These are phyloP conservation scores for Mollisia scopiformis DNA, from an alignment of 2,329 filamentous ascomycete genomes.

Conservation along the genomic window DNA sequence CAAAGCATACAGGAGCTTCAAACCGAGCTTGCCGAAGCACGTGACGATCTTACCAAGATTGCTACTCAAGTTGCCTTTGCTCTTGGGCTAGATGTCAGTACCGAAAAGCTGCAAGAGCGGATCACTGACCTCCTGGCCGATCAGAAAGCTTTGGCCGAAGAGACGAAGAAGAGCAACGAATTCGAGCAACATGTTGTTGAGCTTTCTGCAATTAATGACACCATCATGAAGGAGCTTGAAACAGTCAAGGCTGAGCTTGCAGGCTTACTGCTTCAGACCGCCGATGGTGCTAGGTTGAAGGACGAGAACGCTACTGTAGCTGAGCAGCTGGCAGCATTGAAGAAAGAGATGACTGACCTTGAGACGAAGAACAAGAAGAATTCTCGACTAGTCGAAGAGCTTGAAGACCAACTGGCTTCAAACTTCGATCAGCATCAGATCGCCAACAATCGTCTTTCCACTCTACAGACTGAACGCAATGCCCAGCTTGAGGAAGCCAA, in stretches of 20 bases:
- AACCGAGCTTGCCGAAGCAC: slow-evolving; percentile 65
- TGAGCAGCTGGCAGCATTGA: slow-evolving; percentile 63
- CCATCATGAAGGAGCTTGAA: slow-evolving; percentile 64
- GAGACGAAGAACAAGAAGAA: slow-evolving; percentile 83
- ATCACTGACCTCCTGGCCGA: slow-evolving; percentile 60
- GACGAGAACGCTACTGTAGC: slow-evolving; percentile 50
- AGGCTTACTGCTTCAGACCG: slow-evolving; percentile 50
- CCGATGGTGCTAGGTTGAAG: slow-evolving; percentile 49
- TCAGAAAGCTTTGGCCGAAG: slow-evolving; percentile 60
- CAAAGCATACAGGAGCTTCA: slow-evolving; percentile 59
- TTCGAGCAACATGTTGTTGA: slow-evolving; percentile 59
- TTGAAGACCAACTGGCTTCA: slow-evolving; percentile 93
- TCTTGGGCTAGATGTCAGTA: slow-evolving; percentile 63
- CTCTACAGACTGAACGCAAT: slow-evolving; percentile 74
- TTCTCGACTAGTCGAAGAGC: slow-evolving; percentile 86
- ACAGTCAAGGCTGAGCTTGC: slow-evolving; percentile 57
- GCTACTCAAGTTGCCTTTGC: slow-evolving; percentile 65
- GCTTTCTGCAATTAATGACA: slow-evolving; percentile 60
- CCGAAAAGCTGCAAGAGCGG: slow-evolving; percentile 68
- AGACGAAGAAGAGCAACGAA: slow-evolving; percentile 61
- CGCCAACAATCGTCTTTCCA: slow-evolving; percentile 83
- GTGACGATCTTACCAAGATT: slow-evolving; percentile 66
- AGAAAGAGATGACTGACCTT: slow-evolving; percentile 66
- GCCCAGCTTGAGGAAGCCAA: slow-evolving; percentile 80
- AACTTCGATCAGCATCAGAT: slow-evolving; percentile 94